A percentile compares a stretch with the other conserved stretches of the same genome.
Evolutionary conservation across 1,284 basidiomycete species (phyloP).

Genomic region (Exobasidium cylindrosporum): DNA sequence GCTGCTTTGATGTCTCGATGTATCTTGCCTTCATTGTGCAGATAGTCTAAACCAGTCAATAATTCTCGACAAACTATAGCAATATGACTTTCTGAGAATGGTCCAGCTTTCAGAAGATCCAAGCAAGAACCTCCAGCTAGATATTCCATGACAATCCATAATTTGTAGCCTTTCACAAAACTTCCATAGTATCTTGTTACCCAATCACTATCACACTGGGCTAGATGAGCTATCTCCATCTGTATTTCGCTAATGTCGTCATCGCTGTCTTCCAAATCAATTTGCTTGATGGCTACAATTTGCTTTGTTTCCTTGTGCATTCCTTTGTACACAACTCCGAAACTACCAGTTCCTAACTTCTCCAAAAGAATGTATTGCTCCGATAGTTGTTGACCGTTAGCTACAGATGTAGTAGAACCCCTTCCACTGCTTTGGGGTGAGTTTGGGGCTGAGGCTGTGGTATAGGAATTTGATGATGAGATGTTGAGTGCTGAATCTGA

Average conservation of each 20-base stretch:
- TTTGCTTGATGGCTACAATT: slow-evolving; percentile 96
- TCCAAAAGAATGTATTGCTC: slow-evolving; percentile 81
- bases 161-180: slow-evolving; percentile 91
- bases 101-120: slow-evolving; percentile 85
- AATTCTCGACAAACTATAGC: slow-evolving; percentile 91
- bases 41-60: slow-evolving; percentile 86
- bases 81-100: slow-evolving; percentile 86
- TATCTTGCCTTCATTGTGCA: slow-evolving; percentile 90
- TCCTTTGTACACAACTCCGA: slow-evolving; percentile 88
- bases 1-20: slow-evolving; percentile 99
- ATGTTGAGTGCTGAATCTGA: slow-evolving; percentile 23
- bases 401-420: slow-evolving; percentile 13
- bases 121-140: slow-evolving; percentile 96
- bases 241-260: slow-evolving; percentile 66
- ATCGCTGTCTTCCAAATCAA: slow-evolving; percentile 62
- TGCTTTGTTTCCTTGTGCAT: slow-evolving; percentile 89
- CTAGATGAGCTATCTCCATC: slow-evolving; percentile 91
- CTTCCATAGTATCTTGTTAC: slow-evolving; percentile 95
- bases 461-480: slow-evolving; percentile 26
- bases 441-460: slow-evolving; percentile 14
- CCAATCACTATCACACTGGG: slow-evolving; percentile 82
- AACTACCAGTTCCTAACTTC: slow-evolving; percentile 94
- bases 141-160: slow-evolving; percentile 99
- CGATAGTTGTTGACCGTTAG: slow-evolving; percentile 40
- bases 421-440: slow-evolving; percentile 15